Base-by-base conservation (phyloP, 352 stramenopile genomes). In the Phytophthora sp. region DNA sequence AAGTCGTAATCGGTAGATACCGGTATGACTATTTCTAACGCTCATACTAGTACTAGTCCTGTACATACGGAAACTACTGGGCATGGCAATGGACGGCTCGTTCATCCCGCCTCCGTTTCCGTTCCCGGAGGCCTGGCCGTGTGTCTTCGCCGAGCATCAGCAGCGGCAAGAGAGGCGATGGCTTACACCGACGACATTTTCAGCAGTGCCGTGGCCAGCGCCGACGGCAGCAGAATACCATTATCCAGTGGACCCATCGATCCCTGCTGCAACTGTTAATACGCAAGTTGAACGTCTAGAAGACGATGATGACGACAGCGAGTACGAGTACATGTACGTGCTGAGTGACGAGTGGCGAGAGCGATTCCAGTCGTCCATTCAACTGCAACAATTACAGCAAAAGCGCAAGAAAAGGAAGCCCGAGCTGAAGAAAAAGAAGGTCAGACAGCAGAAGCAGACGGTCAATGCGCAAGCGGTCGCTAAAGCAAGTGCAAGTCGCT, bases 51-150 rank as follows among this genome's bases (percentile, higher is more conserved):
- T n/a, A n/a, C n/a, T n/a, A n/a, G n/a, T n/a, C n/a, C n/a, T n/a
- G n/a, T n/a, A n/a, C n/a, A n/a, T n/a, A n/a, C n/a, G n/a, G n/a
- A n/a, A n/a, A n/a, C n/a, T n/a, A n/a, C n/a, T n/a, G n/a, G n/a
- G n/a, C n/a, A n/a, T n/a, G n/a, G n/a, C n/a, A 38, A 79, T 77
- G 73, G 69, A 69, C 41, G 54, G 63, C 46, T 56, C 54, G 7
- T 84, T 79, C 58, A 85, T 93, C 50, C 86, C 81, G 47, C 86
- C 86, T 60, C 86, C 86, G 60, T 95, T 84, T 71, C 86, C 86
- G 63, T 92, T 95, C 63, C 83, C 82, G 16, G 78, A 90, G 54
- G 73, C 62, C 33, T 95, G 86, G 86, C 65, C 74, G 41, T 44
- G 56, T 36, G 41, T 93, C 23, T 80, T 86, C 35, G 39, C 56